Evolutionary conservation across 306 rosid genomes (phyloP), one percentile per base, ranked within the genome.

Genomic region (Casuarina equisetifolia): DNA sequence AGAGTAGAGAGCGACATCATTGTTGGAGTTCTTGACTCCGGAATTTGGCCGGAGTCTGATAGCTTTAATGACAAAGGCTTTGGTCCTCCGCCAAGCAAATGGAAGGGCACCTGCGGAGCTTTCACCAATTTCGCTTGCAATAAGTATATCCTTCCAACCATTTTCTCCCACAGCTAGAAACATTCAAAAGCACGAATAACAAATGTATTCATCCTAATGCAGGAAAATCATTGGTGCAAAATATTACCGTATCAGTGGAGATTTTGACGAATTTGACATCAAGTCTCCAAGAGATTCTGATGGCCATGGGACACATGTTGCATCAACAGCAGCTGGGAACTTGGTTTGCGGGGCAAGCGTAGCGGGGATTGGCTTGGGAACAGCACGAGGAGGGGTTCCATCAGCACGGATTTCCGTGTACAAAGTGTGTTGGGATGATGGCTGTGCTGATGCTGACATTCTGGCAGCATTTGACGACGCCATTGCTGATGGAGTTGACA

Each of bases 231-330:
- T 52, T 52, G 57, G 20, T 13, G 57, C 57, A 13, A n/a, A 5
- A 52, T 52, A 52, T 5, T 52, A 52, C 57, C 17, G 2, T 16
- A 17, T 10, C 51, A 9, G 13, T 10, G 70, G 63, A 1, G 0
- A 1, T 0, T 8, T 51, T 11, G 0, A 0, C 0, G n/a, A 19
- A 4, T 58, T 15, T 0, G 88, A 88, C 19, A 6, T 55, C 39
- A 75, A 44, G 35, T 86, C 93, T 48, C 81, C 86, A 0, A 77
- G 82, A 70, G 93, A 89, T 40, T 6, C 79, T 19, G 36, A 39
- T 0, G 88, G 90, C 16, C 93, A 89, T 74, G 91, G 93, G 46
- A 79, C 89, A 45, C 93, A 87, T 76, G 80, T 81, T 25, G 76
- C 93, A 32, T 87, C 91, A 19, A 85, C 58, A 5, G 89, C 88